Conservation (phyloP, 2,329 filamentous ascomycete genomes). For the Penicillium sp. region DNA sequence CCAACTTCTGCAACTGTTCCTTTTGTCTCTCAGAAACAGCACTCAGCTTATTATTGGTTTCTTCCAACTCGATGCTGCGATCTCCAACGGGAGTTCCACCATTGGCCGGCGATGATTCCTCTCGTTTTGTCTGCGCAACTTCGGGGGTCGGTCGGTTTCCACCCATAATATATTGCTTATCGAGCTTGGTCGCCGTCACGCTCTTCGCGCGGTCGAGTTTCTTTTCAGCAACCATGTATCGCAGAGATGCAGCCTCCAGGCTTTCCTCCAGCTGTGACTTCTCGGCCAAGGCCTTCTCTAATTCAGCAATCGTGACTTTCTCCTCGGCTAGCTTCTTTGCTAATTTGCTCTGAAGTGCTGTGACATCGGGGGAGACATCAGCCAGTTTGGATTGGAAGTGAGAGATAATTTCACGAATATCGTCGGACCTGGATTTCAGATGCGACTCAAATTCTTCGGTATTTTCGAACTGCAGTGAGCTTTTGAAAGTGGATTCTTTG, state of each 20-base stretch:
- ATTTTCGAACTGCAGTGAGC: slow-evolving; percentile 56
- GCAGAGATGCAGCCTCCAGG: slow-evolving; percentile 80
- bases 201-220: slow-evolving; percentile 88
- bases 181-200: slow-evolving; percentile 83
- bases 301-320: slow-evolving; percentile 73
- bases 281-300: slow-evolving; percentile 72
- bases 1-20: slow-evolving; percentile 76
- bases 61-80: slow-evolving; percentile 66
- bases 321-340: slow-evolving; percentile 73
- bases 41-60: slow-evolving; percentile 72
- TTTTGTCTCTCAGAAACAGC: slow-evolving; percentile 80
- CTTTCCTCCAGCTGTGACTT: slow-evolving; percentile 84
- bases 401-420: slow-evolving; percentile 72
- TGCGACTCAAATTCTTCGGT: slow-evolving; percentile 71
- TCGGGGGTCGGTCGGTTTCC: slow-evolving; percentile 52
- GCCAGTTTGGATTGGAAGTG: slow-evolving; percentile 57
- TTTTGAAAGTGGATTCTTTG: slow-evolving; percentile 44
- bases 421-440: slow-evolving; percentile 69
- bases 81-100: slow-evolving; percentile 54
- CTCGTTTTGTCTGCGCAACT: slow-evolving; percentile 50
- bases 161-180: slow-evolving; percentile 79
- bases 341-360: slow-evolving; percentile 71
- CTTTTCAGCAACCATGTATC: slow-evolving; percentile 94
- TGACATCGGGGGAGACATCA: slow-evolving; percentile 62
- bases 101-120: slow-evolving; percentile 54